Evolutionary conservation across 164 flowering plant genomes (phyloP).

Genomic region (Cinnamomum chago): DNA sequence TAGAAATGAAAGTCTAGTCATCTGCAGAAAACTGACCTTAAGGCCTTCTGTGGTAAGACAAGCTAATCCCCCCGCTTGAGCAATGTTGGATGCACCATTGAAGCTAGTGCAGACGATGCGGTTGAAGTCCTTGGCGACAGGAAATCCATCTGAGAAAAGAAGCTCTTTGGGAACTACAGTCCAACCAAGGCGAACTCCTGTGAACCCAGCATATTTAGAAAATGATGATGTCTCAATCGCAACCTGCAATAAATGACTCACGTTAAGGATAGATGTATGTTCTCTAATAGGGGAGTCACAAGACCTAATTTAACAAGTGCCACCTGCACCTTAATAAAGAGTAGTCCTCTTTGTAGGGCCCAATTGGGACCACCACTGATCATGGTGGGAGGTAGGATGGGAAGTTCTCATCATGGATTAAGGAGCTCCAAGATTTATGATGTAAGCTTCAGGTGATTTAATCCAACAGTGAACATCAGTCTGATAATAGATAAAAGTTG

Average conservation of each 20-base stretch:
- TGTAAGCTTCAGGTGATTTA: too few relatives aligned
- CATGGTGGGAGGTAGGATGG: too few relatives aligned
- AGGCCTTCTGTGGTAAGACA: conserved; percentile 82
- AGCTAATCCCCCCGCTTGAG: conserved; percentile 92
- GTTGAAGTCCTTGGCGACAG: conserved; percentile 86
- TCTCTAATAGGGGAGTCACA: not conserved
- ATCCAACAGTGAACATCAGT: too few relatives aligned
- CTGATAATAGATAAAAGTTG: too few relatives aligned
- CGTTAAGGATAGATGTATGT: not conserved
- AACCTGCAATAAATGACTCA: conserved; percentile 41
- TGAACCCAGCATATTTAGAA: conserved; percentile 92
- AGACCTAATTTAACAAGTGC: not conserved
- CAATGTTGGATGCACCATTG: conserved; percentile 89
- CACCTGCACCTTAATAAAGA: not conserved
- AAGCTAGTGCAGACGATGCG: conserved; percentile 90
- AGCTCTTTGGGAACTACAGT: conserved; percentile 87
- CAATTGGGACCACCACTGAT: not conserved
- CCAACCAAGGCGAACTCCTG: conserved; percentile 97
- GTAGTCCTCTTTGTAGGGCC: not conserved
- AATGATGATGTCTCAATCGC: conserved; percentile 91
- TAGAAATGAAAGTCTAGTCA: too few relatives aligned
- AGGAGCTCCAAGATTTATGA: too few relatives aligned
- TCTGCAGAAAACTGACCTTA: conserved; percentile 36
- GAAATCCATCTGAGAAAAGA: conserved; percentile 81
- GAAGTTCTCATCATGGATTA: too few relatives aligned